Evolutionary conservation across 176 grass and related monocot species (phyloP).

Genomic region (Chloris gayana): DNA sequence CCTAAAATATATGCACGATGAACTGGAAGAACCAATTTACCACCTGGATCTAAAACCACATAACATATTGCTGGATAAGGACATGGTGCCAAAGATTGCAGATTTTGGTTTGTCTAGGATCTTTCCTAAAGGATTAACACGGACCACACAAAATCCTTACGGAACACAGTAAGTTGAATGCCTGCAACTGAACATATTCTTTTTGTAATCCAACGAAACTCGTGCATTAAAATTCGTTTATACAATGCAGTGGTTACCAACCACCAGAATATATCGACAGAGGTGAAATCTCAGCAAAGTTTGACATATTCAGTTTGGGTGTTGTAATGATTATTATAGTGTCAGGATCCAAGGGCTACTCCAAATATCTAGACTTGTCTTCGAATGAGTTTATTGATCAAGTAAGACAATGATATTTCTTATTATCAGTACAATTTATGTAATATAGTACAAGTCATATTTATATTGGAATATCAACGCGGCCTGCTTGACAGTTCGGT

Average conservation of each 20-base stretch:
- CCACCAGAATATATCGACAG: neutral
- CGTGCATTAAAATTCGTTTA: neutral
- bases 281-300: neutral
- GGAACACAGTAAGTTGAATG: slow-evolving; percentile 1
- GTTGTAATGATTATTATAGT: neutral
- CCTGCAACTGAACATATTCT: too few relatives aligned
- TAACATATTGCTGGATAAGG: too few relatives aligned
- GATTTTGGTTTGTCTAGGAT: slow-evolving; percentile 21
- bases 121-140: neutral
- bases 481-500: neutral
- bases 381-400: too few relatives aligned
- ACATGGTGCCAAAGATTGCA: too few relatives aligned
- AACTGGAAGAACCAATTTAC: neutral
- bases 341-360: too few relatives aligned
- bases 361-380: too few relatives aligned
- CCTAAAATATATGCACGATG: neutral
- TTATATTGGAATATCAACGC: too few relatives aligned
- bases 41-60: slow-evolving; percentile 6
- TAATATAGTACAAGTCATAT: too few relatives aligned
- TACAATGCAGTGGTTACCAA: slow-evolving; percentile 2
- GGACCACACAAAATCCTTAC: neutral
- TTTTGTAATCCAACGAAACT: too few relatives aligned
- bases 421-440: too few relatives aligned
- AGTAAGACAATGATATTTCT: too few relatives aligned
- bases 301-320: slow-evolving; percentile 24